Percentiles rank a stretch among this genome's conserved stretches.
These are phyloP conservation scores for Eucalyptus sp. DNA, from an alignment of 345 rosid species.

Conservation along the genomic window DNA sequence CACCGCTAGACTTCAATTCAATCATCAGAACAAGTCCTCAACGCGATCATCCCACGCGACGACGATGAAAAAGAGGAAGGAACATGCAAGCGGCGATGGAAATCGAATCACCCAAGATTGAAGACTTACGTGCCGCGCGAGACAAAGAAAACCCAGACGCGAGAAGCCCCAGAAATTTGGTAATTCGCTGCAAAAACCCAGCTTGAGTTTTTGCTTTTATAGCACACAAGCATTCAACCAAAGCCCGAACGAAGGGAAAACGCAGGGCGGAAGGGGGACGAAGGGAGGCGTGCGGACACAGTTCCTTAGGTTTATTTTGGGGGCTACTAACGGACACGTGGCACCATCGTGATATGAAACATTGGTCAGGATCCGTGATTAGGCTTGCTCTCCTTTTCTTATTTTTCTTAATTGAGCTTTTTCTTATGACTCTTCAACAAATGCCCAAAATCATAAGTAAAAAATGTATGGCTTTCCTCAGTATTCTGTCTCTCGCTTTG, in stretches of 20 bases:
- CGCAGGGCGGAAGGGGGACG: not conserved
- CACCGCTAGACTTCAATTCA: not conserved
- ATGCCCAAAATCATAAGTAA: not conserved
- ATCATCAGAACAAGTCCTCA: not conserved
- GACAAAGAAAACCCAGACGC: not conserved
- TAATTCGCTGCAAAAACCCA: not conserved
- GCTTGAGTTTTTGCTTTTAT: not conserved
- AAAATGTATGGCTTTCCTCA: not conserved
- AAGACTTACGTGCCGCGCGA: constrained; percentile 7
- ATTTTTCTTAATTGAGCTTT: not conserved
- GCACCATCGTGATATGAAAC: not conserved
- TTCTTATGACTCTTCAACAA: not conserved
- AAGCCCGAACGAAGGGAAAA: not conserved
- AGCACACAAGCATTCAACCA: not conserved
- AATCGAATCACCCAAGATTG: not conserved
- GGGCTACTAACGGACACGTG: not conserved
- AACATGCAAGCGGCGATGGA: not conserved
- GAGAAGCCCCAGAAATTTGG: not conserved
- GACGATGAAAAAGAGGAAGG: not conserved
- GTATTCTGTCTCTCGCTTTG: no score
- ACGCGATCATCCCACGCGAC: not conserved
- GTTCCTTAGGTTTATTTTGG: not conserved
- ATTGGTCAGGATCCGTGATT: not conserved
- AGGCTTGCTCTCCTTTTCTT: not conserved
- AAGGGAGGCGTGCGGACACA: not conserved